Base-by-base conservation (phyloP, 2,329 filamentous ascomycete species). In the Dichotomopilus funicola region DNA sequence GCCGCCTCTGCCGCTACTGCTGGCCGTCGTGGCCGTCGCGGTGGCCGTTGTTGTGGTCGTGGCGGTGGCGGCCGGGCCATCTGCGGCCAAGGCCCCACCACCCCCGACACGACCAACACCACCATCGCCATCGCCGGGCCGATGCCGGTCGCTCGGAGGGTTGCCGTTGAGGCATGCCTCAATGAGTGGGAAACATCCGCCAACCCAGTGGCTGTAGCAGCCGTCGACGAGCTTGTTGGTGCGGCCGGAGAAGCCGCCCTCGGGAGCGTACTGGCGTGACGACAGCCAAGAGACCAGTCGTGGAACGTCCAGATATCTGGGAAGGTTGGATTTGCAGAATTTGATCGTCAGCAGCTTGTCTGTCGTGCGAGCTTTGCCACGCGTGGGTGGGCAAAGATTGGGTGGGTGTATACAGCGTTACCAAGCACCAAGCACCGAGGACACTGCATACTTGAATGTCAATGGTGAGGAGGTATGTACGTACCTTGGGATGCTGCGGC, bases 161-260 rank as follows among this genome's bases (percentile, higher is more conserved):
- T 10, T 51, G 37, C 43, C 49, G 51, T 49, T 54, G 37, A 94
- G 73, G 53, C 86, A 86, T 55, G 89, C 89, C 74, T 96, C 88
- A 63, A 97, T 78, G 61, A 99, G 73, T 46, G 92, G 87, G 89
- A 91, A 99, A 74, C 91, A 97, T 53, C 88, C 88, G 53, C 94
- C 94, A 37, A 96, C 87, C 94, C 94, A 99, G 72, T 96, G 92
- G 69, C 89, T 95, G 75, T 99, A 99, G 74, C 94, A 99, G 46
- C 92, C 94, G 71, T 99, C 94, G 36, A 97, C 94, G 36, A 99
- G 80, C 74, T 99, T 99, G 78, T 97, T 97, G 34, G 92, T 96
- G 63, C 94, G 87, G 59, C 94, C 94, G 42, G 89, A 88, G 67
- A 96, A 91, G 38, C 94, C 94, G 61, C 91, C 91, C 70, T 97